Evolutionary conservation across 345 rosid species (phyloP), one percentile per base, ranked within the genome.

Genomic region (Rubroshorea leprosula): DNA sequence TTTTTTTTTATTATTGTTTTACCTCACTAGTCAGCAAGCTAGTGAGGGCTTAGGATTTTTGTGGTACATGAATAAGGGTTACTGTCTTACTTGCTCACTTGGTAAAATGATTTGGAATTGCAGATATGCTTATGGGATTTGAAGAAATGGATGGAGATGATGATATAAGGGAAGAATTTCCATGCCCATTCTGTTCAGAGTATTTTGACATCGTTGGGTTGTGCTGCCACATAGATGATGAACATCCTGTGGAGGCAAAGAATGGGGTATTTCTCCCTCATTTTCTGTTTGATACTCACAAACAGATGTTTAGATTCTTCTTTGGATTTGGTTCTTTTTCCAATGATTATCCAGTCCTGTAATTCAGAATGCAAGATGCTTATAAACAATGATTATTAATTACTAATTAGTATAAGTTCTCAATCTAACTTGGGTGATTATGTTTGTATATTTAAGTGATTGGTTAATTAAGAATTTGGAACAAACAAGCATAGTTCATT

Each of bases 171-270:
- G 98, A 88, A 74, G 98, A 92, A 76, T 92, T 84, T 71, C 84
- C 90, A 23, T 92, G 98, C 73, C 98, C 98, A 23, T 92, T 92
- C 74, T 92, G 96, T 65, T 76, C 95, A 9, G 93, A 89, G 54
- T 81, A 78, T 60, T 92, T 84, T 65, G 96, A 92, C 70, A 92
- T 92, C 23, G 85, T 81, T 29, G 90, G 96, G 63, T 76, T 89
- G 68, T 92, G 96, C 61, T 83, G 92, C 62, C 98, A 86, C 80
- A 86, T 92, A 49, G 96, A 92, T 20, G 96, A 92, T 52, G 87
- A 81, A 69, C 98, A 92, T 72, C 87, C 88, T 9, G 43, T 69
- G 74, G 95, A 92, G 74, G 83, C 98, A 67, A 84, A 44, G 71
- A 89, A 83, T 72, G 98, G 93, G 89, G 98, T 93, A 89, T 44